phyloP scores from a whole-genome alignment of 352 stramenopile species.

The Globisporangium nodosum region DNA sequence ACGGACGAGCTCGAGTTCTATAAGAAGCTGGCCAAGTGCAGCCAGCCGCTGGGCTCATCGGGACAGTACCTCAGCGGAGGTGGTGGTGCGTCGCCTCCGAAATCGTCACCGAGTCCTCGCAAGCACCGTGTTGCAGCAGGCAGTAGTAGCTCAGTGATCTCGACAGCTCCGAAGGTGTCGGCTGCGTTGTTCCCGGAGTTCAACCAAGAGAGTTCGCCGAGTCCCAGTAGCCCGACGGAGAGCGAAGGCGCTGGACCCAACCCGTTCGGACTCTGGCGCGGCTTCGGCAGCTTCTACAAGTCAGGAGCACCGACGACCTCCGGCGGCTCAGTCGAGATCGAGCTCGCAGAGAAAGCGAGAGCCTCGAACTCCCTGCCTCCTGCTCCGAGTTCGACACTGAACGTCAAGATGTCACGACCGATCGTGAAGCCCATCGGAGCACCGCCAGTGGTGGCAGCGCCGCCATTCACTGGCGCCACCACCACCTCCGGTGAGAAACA shows the following conservation, averaged over 20 bases:
- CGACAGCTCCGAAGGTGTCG: not conserved
- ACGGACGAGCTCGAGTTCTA: slow-evolving; percentile 79
- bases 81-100: slow-evolving; percentile 3
- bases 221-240: not conserved
- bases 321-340: slow-evolving; percentile 1
- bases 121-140: slow-evolving; percentile 3
- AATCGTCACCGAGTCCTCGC: slow-evolving; percentile 10
- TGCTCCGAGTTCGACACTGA: not conserved
- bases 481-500: not conserved
- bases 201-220: not conserved
- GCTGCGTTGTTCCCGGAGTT: slow-evolving; percentile 10
- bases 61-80: slow-evolving; percentile 9
- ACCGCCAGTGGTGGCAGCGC: not conserved
- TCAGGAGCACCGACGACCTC: not conserved
- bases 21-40: slow-evolving; percentile 70
- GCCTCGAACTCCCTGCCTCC: not conserved
- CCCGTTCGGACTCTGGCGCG: slow-evolving; percentile 11
- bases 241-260: not conserved
- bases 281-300: slow-evolving; percentile 11
- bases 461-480: not conserved
- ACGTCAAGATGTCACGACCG: slow-evolving; percentile 11
- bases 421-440: slow-evolving; percentile 10
- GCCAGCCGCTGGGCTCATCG: slow-evolving; percentile 23
- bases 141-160: not conserved
- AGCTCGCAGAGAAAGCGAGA: slow-evolving; percentile 6